These are phyloP conservation scores for Herpotrichia juniperi DNA, from an alignment of 2,329 filamentous ascomycete species.

Conservation along the genomic window DNA sequence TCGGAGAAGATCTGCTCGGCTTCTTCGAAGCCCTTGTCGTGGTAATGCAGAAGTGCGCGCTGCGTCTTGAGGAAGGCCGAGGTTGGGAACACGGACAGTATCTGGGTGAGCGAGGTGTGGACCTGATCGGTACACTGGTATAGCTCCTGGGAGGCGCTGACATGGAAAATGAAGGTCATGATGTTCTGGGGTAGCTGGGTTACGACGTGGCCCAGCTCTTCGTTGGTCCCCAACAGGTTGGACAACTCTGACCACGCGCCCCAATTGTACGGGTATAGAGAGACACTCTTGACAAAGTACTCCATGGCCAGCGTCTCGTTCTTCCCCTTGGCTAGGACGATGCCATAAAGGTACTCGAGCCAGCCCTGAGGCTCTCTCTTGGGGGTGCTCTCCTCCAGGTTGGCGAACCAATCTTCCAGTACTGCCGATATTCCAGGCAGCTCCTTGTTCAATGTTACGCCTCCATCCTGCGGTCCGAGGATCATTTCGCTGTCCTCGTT, in stretches of 20 bases:
- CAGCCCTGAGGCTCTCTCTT: conserved; percentile 80
- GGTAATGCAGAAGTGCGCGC: conserved; percentile 85
- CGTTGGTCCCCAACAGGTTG: conserved; percentile 75
- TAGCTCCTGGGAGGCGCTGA: conserved; percentile 88
- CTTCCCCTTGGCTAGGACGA: conserved; percentile 88
- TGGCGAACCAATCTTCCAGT: conserved; percentile 80
- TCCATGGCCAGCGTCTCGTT: conserved; percentile 84
- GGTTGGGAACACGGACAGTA: conserved; percentile 82
- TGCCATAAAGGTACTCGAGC: conserved; percentile 91
- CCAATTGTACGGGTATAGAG: conserved; percentile 95
- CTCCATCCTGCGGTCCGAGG: conserved; percentile 88
- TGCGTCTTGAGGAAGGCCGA: conserved; percentile 92
- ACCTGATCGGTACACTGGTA: conserved; percentile 83
- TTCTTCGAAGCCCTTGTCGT: conserved; percentile 77
- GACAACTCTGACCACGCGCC: conserved; percentile 94
- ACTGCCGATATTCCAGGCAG: conserved; percentile 75
- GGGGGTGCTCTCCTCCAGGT: conserved; percentile 60
- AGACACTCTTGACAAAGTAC: conserved; percentile 87
- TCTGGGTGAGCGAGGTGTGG: conserved; percentile 75
- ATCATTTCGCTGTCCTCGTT: conserved; percentile 98
- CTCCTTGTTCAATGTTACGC: conserved; percentile 84
- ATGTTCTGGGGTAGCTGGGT: conserved; percentile 84
- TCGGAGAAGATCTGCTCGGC: conserved; percentile 69
- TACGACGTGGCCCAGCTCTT: conserved; percentile 79
- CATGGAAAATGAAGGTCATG: conserved; percentile 91